A percentile compares a stretch with the other conserved stretches of the same genome.
Conservation (phyloP, 495 filamentous ascomycete species). For the Aspergillus leporis region DNA sequence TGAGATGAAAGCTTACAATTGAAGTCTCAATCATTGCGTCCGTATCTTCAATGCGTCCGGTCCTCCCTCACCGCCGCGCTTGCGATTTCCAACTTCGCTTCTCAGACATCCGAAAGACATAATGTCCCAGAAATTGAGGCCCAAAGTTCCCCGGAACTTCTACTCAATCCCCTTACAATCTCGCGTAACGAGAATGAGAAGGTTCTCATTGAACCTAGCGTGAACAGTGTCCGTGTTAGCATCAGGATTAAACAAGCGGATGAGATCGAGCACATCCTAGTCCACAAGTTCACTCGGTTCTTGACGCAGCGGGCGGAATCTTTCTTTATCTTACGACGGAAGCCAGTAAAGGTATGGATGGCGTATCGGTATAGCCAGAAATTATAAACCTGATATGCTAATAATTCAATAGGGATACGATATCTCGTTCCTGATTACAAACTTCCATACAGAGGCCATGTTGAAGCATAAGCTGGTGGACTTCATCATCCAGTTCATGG, state of each 20-base stretch:
- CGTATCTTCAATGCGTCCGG: conserved; percentile 95
- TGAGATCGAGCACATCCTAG: conserved; percentile 95
- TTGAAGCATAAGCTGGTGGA: conserved; percentile 98
- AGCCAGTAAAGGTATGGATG: conserved; percentile 81
- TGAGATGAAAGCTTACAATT: conserved; percentile 12
- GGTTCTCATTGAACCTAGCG: conserved; percentile 84
- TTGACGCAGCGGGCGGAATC: conserved; percentile 94
- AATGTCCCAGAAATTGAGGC: conserved; percentile 99
- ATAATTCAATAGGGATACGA: conserved; percentile 76
- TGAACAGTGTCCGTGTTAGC: conserved; percentile 93
- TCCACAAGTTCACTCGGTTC: conserved; percentile 98
- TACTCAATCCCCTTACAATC: conserved; percentile 87
- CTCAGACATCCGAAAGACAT: conserved; percentile 91
- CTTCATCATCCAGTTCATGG: conserved; percentile 99
- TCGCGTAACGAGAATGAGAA: conserved; percentile 94
- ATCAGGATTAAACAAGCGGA: conserved; percentile 99
- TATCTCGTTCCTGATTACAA: conserved; percentile 97
- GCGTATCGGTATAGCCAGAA: background rate
- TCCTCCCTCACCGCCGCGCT: conserved; percentile 92
- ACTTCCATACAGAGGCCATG: conserved; percentile 97
- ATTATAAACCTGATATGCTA: conserved; percentile 8
- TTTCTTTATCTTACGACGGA: conserved; percentile 94
- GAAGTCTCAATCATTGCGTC: conserved; percentile 96
- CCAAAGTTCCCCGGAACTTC: conserved; percentile 83
- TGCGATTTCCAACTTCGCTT: conserved; percentile 95